Evolutionary conservation across 2,329 filamentous ascomycete genomes (phyloP).

Genomic region (Metarhizium anisopliae): DNA sequence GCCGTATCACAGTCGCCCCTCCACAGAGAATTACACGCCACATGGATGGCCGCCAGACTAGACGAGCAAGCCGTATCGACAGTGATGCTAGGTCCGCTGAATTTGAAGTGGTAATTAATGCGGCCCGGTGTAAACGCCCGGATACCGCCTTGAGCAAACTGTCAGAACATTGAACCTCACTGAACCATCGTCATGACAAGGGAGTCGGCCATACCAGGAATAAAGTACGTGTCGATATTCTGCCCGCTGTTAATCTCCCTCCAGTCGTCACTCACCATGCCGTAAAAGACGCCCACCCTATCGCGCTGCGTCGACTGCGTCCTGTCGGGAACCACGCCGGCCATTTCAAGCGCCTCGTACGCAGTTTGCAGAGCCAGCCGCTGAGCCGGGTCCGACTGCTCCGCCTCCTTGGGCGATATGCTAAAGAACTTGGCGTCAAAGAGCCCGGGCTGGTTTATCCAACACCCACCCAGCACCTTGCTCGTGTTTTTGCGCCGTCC

Average conservation of each 20-base stretch:
- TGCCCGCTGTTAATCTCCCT: conserved; percentile 1
- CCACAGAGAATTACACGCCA: conserved; percentile 60
- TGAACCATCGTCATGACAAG: too few species aligned
- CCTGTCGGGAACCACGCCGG: background rate
- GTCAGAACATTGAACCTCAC: too few species aligned
- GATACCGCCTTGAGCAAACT: conserved; percentile 6
- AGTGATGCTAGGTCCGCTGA: conserved; percentile 61
- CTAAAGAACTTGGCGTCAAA: conserved; percentile 64
- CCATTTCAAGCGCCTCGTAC: background rate
- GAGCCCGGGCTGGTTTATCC: conserved; percentile 53
- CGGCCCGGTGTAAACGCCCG: conserved; percentile 44
- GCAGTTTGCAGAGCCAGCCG: background rate
- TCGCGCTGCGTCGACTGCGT: background rate
- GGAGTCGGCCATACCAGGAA: conserved; percentile 31
- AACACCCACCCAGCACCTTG: conserved; percentile 4
- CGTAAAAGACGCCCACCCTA: background rate
- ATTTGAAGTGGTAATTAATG: conserved; percentile 72
- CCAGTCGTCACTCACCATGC: conserved; percentile 3
- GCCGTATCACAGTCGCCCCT: conserved; percentile 70
- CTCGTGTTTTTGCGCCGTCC: background rate
- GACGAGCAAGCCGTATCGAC: conserved; percentile 73
- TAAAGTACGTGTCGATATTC: conserved; percentile 12
- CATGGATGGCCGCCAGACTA: conserved; percentile 60
- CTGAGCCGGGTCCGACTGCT: conserved; percentile 40
- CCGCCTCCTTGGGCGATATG: conserved; percentile 60